Evolutionary conservation across 495 filamentous ascomycete genomes (phyloP).

Genomic region (Penicillium simplicissimum): DNA sequence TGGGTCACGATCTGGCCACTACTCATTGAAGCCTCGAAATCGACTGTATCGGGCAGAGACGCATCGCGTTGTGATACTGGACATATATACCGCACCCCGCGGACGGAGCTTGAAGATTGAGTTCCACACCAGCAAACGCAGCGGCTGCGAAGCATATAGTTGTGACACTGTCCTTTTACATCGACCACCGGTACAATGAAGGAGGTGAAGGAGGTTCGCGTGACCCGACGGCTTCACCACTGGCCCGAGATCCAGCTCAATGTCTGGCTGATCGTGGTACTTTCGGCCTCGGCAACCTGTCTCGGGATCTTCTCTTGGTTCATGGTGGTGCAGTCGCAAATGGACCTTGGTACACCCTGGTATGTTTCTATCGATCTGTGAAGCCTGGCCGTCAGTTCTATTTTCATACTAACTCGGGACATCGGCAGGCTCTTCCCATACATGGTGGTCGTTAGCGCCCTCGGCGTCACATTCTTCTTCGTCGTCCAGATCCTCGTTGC

Average conservation of each 20-base stretch:
- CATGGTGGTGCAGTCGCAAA: slow-evolving; percentile 71
- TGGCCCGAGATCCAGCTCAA: slow-evolving; percentile 95
- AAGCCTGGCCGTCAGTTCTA: background rate
- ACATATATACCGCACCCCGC: background rate
- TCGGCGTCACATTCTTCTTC: slow-evolving; percentile 74
- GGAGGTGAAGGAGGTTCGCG: slow-evolving; percentile 28
- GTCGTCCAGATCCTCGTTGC: slow-evolving; percentile 70
- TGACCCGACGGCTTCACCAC: slow-evolving; percentile 68
- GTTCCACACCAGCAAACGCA: background rate
- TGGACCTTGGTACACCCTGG: slow-evolving; percentile 79
- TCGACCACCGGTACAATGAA: slow-evolving; percentile 13
- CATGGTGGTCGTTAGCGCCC: slow-evolving; percentile 70
- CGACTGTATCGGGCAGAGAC: slow-evolving; percentile 10
- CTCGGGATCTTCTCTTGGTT: slow-evolving; percentile 88
- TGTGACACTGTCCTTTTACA: background rate
- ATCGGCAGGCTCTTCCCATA: slow-evolving; percentile 84
- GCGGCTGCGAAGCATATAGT: background rate
- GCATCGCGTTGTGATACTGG: background rate
- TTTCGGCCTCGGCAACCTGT: slow-evolving; percentile 73
- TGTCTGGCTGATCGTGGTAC: slow-evolving; percentile 87
- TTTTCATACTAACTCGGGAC: slow-evolving; percentile 16
- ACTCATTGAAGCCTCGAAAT: background rate
- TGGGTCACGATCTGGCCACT: background rate
- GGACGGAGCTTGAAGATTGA: background rate
- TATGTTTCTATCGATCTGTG: slow-evolving; percentile 44